A percentile compares a stretch with the other conserved stretches of the same genome.
Evolutionary conservation across 2,329 filamentous ascomycete species (phyloP).

Genomic region (Microthyrium microscopicum): DNA sequence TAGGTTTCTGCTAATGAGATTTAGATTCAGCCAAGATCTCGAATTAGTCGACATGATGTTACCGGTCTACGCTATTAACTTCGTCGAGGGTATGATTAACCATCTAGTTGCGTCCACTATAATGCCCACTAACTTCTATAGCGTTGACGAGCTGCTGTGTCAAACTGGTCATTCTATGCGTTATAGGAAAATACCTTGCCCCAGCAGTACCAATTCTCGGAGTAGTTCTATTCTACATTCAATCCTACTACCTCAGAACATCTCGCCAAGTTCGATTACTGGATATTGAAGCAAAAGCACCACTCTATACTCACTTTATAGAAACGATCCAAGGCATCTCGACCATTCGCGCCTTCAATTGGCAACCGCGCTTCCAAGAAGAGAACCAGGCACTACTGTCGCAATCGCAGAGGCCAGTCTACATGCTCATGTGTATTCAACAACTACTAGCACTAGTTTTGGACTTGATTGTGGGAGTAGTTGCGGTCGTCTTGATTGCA

Average conservation of each 20-base stretch:
- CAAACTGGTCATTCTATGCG: not conserved
- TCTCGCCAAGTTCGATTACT: constrained; percentile 27
- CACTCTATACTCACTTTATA: constrained; percentile 29
- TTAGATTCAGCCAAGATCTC: constrained; percentile 11
- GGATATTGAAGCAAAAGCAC: constrained; percentile 26
- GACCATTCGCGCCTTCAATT: constrained; percentile 35
- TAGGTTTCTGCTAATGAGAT: too few relatives aligned
- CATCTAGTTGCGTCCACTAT: not conserved
- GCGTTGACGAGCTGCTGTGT: too few relatives aligned
- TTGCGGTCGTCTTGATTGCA: constrained; percentile 21
- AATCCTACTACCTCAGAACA: constrained; percentile 25
- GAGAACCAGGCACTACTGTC: constrained; percentile 24
- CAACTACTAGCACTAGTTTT: constrained; percentile 27
- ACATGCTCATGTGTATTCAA: constrained; percentile 29
- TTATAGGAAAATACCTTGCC: constrained; percentile 12
- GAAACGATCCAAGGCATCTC: constrained; percentile 32
- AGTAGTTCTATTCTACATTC: constrained; percentile 15
- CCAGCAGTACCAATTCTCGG: constrained; percentile 13
- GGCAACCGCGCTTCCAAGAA: constrained; percentile 23
- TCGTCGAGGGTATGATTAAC: not conserved
- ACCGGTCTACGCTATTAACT: not conserved
- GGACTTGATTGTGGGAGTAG: constrained; percentile 22
- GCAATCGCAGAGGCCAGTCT: constrained; percentile 26
- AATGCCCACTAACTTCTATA: not conserved
- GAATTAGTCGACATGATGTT: constrained; percentile 4